phyloP scores from a whole-genome alignment of 441 rosid species.

The Aleurites moluccanus region DNA sequence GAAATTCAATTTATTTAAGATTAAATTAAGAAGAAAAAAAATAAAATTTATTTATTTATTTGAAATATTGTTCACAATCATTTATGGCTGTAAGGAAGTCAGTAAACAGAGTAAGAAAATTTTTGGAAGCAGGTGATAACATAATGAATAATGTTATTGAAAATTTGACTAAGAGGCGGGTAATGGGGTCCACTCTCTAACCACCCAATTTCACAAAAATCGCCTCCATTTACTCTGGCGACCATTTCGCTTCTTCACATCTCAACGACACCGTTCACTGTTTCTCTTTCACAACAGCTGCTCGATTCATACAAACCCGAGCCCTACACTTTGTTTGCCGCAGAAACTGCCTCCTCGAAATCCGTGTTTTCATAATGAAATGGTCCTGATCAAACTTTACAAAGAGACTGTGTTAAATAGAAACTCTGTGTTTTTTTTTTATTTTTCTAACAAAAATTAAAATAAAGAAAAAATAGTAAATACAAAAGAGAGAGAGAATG shows the following conservation, averaged over 20 bases:
- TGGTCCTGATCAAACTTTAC: not conserved
- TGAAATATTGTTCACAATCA: too few species aligned
- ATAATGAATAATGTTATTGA: not conserved
- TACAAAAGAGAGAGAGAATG: constrained; percentile 20
- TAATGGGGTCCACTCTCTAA: constrained; percentile 16
- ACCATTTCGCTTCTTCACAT: constrained; percentile 10
- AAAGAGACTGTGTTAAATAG: too few species aligned
- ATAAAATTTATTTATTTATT: too few species aligned
- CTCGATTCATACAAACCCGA: not conserved
- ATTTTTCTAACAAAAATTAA: too few species aligned
- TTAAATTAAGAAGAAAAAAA: too few species aligned
- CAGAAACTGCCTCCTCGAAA: not conserved
- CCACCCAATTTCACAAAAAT: not conserved
- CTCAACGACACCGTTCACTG: constrained; percentile 13
- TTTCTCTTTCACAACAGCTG: not conserved
- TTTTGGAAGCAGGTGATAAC: not conserved
- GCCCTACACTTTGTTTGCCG: not conserved
- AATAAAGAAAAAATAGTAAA: not conserved
- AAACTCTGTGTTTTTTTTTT: too few species aligned
- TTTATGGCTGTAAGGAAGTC: too few species aligned
- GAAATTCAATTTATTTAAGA: too few species aligned
- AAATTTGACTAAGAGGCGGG: constrained; percentile 2
- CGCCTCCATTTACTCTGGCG: constrained; percentile 25
- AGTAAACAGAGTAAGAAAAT: too few species aligned
- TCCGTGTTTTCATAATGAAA: not conserved